phyloP scores from a whole-genome alignment of 2,329 filamentous ascomycete genomes.

The Juglanconis oblonga region DNA sequence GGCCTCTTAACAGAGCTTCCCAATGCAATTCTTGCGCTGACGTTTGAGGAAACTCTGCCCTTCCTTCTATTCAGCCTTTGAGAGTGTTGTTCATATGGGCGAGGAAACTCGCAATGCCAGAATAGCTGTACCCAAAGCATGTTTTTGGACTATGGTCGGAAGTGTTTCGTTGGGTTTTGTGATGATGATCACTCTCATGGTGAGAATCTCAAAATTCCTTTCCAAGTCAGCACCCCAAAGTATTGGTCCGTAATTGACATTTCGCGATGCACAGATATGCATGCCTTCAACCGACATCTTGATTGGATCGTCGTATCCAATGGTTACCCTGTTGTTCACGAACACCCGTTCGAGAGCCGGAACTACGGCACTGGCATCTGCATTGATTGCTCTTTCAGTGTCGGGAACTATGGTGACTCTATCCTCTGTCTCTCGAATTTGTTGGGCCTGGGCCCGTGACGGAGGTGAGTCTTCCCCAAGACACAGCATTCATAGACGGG shows the following conservation, averaged over 20 bases:
- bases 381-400: constrained; percentile 36
- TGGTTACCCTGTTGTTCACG: constrained; percentile 38
- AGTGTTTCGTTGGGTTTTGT: constrained; percentile 39
- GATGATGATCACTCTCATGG: constrained; percentile 39
- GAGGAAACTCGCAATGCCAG: constrained; percentile 43
- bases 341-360: constrained; percentile 35
- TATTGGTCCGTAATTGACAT: too few species aligned
- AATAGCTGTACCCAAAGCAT: constrained; percentile 43
- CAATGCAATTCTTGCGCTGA: too few species aligned
- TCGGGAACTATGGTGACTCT: constrained; percentile 39
- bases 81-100: constrained; percentile 46
- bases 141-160: constrained; percentile 39
- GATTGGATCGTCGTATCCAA: constrained; percentile 33
- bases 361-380: constrained; percentile 37
- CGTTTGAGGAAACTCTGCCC: too few species aligned
- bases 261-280: constrained; percentile 18
- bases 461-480: constrained; percentile 28
- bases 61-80: constrained; percentile 33
- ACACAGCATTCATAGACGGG: background rate
- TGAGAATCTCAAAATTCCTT: constrained; percentile 14
- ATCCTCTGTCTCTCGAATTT: constrained; percentile 44
- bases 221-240: too few species aligned
- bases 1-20: too few species aligned
- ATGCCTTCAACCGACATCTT: constrained; percentile 37
- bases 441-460: constrained; percentile 48